Evolutionary conservation across 768 basidiomycete genomes (phyloP), one percentile per base, ranked within the genome.

Genomic region (Fomitopsis serialis): DNA sequence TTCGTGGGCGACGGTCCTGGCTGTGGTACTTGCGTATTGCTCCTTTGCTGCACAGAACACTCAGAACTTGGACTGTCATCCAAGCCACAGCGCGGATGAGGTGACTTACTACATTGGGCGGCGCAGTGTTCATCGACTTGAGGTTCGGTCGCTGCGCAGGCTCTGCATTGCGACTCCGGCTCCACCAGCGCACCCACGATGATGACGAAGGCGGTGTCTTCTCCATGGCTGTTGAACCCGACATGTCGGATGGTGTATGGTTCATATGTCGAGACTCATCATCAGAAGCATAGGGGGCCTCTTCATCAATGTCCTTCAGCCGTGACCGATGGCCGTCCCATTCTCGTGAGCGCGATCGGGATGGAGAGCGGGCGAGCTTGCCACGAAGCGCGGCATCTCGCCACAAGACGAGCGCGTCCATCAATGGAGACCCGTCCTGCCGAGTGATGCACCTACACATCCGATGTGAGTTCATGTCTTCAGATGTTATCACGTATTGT

Each of bases 131-230:
- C 25, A 23, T 27, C 27, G 47, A 24, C 37, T 49, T 52, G 23
- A 52, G 17, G 21, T 54, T 46, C 23, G 52, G 54, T 49, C 54
- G 63, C 15, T 61, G 52, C 22, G 50, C 27, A 32, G 51, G 29
- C 36, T 61, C 56, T 23, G 52, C 48, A 34, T 57, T 57, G 27
- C 61, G 54, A 67, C 81, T 85, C 19, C 87, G 74, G 55, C 79
- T 83, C 90, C 89, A 94, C 92, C 91, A 92, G 36, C 82, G 78
- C 35, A 80, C 80, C 91, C 89, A 92, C n/a, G 84, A 85, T 0
- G 80, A 78, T 13, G 82, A 81, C 0, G 78, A 77, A 3, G 80
- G 68, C 51, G 10, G 54, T 34, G 36, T 61, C 52, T 11, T 54
- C 54, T n/a, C 40, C 37, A 21, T 32, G 7, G 48, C 45, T 2